These are phyloP conservation scores for Fusarium verrucosum DNA, from an alignment of 2,329 filamentous ascomycete species.

Conservation along the genomic window DNA sequence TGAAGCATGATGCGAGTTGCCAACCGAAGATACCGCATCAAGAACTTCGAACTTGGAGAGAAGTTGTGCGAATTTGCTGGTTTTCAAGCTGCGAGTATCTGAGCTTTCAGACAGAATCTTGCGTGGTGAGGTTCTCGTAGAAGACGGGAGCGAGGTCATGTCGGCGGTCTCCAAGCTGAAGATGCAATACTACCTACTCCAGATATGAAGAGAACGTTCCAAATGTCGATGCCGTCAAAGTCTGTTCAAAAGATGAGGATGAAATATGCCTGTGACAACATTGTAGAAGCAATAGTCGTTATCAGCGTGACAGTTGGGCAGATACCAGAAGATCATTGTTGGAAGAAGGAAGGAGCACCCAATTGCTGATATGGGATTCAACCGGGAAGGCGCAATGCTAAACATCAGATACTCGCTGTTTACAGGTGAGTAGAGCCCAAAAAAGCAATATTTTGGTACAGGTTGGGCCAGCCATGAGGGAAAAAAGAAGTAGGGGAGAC, in stretches of 20 bases:
- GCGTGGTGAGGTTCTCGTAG: conserved; percentile 9
- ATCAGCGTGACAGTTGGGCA: not conserved
- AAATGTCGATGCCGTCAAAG: conserved; percentile 25
- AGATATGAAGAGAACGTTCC: conserved; percentile 10
- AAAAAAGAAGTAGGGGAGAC: not conserved
- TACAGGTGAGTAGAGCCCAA: not conserved
- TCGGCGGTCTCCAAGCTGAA: conserved; percentile 1
- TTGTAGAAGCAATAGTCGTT: not conserved
- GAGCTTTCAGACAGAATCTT: conserved; percentile 14
- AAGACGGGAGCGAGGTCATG: conserved; percentile 23
- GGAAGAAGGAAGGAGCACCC: not conserved
- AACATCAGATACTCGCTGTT: no score
- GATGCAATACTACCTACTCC: not conserved
- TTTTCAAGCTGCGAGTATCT: conserved; percentile 2
- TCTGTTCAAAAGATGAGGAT: conserved; percentile 31
- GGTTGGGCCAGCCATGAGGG: not conserved
- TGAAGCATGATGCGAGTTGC: not conserved
- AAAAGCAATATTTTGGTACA: no score
- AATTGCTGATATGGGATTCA: not conserved
- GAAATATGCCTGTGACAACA: not conserved
- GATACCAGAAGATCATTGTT: not conserved
- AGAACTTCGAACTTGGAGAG: conserved; percentile 51
- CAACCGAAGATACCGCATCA: conserved; percentile 29
- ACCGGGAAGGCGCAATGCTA: not conserved
- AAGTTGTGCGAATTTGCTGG: conserved; percentile 45